Evolutionary conservation across 192 early-diverging fungal species (phyloP).

Genomic region (Backusella psychrophila): DNA sequence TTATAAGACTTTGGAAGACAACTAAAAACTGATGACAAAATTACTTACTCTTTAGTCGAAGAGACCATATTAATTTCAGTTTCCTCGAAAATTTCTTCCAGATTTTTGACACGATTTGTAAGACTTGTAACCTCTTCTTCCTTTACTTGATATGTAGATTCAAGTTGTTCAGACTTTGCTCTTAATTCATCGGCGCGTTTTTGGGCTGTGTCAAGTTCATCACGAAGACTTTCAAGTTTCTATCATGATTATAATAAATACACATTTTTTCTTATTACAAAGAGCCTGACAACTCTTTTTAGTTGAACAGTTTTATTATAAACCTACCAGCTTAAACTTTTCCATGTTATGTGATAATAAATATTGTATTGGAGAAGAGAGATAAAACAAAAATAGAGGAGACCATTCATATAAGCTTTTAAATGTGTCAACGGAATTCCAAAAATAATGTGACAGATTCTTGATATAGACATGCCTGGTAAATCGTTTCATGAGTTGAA

Average conservation of each 20-base stretch:
- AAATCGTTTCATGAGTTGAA: neutral
- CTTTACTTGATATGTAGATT: slow-evolving; percentile 38
- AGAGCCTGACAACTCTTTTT: neutral
- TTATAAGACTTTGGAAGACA: too few species aligned
- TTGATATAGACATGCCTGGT: neutral
- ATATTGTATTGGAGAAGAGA: neutral
- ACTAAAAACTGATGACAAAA: neutral
- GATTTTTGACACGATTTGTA: slow-evolving; percentile 25
- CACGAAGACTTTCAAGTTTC: slow-evolving; percentile 62
- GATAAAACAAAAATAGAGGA: neutral
- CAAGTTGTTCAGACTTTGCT: slow-evolving; percentile 47
- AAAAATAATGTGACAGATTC: neutral
- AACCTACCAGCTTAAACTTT: neutral
- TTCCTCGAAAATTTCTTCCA: slow-evolving; percentile 31
- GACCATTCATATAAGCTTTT: neutral
- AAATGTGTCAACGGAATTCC: neutral
- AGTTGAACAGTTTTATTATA: neutral
- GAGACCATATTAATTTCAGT: slow-evolving; percentile 26
- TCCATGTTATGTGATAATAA: neutral
- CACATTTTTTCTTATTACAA: neutral
- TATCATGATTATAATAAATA: slow-evolving; percentile 23
- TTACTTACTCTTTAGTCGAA: slow-evolving; percentile 32
- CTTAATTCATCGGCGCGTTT: slow-evolving; percentile 61
- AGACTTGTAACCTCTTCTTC: slow-evolving; percentile 40
- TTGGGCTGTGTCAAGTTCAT: slow-evolving; percentile 60